phyloP scores from a whole-genome alignment of 108 stramenopile species.

The Conticribra guillardii region DNA sequence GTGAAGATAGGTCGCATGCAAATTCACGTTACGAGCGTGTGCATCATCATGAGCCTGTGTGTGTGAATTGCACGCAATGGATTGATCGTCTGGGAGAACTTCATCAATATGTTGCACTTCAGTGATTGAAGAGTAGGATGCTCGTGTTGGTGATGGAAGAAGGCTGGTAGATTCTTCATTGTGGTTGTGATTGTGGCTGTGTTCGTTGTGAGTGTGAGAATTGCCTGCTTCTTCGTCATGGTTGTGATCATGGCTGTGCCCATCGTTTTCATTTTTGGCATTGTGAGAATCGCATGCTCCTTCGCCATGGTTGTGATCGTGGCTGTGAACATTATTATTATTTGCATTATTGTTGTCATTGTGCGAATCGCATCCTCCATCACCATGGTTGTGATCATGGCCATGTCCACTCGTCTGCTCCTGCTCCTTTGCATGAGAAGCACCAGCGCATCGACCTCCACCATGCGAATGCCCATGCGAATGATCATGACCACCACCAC shows the following conservation, averaged over 20 bases:
- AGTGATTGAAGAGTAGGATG: slow-evolving; percentile 11
- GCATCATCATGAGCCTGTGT: too few relatives aligned
- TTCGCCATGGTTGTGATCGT: too few relatives aligned
- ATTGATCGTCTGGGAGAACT: slow-evolving; percentile 12
- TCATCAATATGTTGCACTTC: slow-evolving; percentile 39
- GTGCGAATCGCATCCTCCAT: too few relatives aligned
- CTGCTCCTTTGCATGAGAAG: not conserved
- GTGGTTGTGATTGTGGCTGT: too few relatives aligned
- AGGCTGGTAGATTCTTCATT: slow-evolving; percentile 4
- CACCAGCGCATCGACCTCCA: not conserved
- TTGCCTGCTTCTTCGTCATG: too few relatives aligned
- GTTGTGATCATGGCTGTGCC: too few relatives aligned
- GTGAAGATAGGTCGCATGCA: slow-evolving; percentile 94
- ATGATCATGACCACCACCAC: slow-evolving; percentile 45
- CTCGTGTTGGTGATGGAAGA: slow-evolving; percentile 9
- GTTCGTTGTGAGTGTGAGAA: too few relatives aligned
- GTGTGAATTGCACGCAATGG: not conserved
- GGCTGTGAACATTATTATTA: too few relatives aligned
- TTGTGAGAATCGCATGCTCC: too few relatives aligned
- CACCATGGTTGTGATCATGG: slow-evolving; percentile 37
- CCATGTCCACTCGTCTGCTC: slow-evolving; percentile 29
- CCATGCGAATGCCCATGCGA: slow-evolving; percentile 34
- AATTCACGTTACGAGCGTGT: slow-evolving; percentile 75
- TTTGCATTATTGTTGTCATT: too few relatives aligned
- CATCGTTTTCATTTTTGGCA: not conserved